Percentiles rank a stretch among this genome's conserved stretches.
These are phyloP conservation scores for Diutina neorugosa DNA, from an alignment of 1,139 yeast genomes.

Conservation along the genomic window DNA sequence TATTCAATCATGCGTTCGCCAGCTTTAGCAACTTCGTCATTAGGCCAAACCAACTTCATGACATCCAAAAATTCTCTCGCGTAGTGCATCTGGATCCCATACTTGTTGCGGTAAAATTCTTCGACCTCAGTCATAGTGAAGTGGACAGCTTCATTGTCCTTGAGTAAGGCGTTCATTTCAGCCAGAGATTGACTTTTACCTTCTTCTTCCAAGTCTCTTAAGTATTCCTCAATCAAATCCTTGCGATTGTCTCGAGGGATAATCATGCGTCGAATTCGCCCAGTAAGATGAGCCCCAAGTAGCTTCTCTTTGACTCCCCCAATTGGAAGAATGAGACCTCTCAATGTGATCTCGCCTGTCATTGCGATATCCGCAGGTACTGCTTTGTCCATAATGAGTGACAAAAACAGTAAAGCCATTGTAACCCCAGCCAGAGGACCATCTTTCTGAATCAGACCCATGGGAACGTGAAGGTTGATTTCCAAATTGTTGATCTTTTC, in stretches of 20 bases:
- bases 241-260: constrained; percentile 60
- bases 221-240: constrained; percentile 54
- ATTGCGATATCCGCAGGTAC: constrained; percentile 66
- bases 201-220: constrained; percentile 23
- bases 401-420: constrained; percentile 70
- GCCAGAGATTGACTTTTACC: constrained; percentile 6
- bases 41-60: constrained; percentile 54
- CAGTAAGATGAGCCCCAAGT: constrained; percentile 72
- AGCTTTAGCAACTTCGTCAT: constrained; percentile 19
- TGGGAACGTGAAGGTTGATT: constrained; percentile 79
- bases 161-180: constrained; percentile 21
- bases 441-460: constrained; percentile 80
- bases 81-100: constrained; percentile 47
- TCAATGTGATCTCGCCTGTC: constrained; percentile 87
- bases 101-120: constrained; percentile 31
- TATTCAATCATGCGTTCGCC: constrained; percentile 26
- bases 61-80: constrained; percentile 78
- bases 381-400: constrained; percentile 55
- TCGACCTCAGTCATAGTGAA: constrained; percentile 33
- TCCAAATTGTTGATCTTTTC: constrained; percentile 42
- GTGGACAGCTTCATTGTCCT: constrained; percentile 20
- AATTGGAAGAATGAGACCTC: constrained; percentile 79
- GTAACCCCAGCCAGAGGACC: constrained; percentile 95
- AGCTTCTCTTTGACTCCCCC: constrained; percentile 85
- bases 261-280: constrained; percentile 47